A percentile compares a stretch with the other conserved stretches of the same genome.
Conservation (phyloP, 2,329 filamentous ascomycete genomes). For the Mollisia scopiformis region DNA sequence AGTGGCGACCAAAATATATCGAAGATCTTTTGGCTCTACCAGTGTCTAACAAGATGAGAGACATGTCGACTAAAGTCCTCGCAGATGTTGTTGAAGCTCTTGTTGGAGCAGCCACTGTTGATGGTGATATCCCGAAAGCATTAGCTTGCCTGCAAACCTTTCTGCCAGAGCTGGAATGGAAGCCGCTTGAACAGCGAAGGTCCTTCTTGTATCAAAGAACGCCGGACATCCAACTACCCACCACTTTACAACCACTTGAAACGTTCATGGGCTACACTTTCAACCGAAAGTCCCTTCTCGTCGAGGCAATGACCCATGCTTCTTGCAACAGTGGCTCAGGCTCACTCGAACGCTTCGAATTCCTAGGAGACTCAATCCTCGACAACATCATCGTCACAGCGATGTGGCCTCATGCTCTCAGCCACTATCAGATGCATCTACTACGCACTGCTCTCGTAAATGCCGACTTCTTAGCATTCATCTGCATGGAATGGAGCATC, state of each 20-base stretch:
- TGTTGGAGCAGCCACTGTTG: slow-evolving; percentile 73
- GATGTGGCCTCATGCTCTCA: slow-evolving; percentile 52
- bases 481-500: slow-evolving; percentile 63
- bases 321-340: slow-evolving; percentile 55
- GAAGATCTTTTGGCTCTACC: slow-evolving; percentile 41
- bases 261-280: slow-evolving; percentile 73
- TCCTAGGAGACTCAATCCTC: slow-evolving; percentile 83
- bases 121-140: slow-evolving; percentile 68
- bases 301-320: slow-evolving; percentile 81
- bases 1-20: slow-evolving; percentile 72
- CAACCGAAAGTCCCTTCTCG: slow-evolving; percentile 64
- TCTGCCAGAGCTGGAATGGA: slow-evolving; percentile 62
- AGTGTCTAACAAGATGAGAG: slow-evolving; percentile 22
- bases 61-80: slow-evolving; percentile 74
- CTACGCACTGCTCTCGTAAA: slow-evolving; percentile 80
- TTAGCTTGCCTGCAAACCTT: slow-evolving; percentile 68
- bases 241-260: slow-evolving; percentile 57
- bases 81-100: slow-evolving; percentile 89
- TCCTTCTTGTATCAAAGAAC: slow-evolving; percentile 47
- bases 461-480: slow-evolving; percentile 76
- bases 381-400: slow-evolving; percentile 73
- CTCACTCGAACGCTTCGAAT: slow-evolving; percentile 77
- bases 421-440: slow-evolving; percentile 70
- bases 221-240: slow-evolving; percentile 41
- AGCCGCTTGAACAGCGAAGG: slow-evolving; percentile 45